Evolutionary conservation across 139 green algal species (phyloP).

Genomic region (Chlorella sp.): DNA sequence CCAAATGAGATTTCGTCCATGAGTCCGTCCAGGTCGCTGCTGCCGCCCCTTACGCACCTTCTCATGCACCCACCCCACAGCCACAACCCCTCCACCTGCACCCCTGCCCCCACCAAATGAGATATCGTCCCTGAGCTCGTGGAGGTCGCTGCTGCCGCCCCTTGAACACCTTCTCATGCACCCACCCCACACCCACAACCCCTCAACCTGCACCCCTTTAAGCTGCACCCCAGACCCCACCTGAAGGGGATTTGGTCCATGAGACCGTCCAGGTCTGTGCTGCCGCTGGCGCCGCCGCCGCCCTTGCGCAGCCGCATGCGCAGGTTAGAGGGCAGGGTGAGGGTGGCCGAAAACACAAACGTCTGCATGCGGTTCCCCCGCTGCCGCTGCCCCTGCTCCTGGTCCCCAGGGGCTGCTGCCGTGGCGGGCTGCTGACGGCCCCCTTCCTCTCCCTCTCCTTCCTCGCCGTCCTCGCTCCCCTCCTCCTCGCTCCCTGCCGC

Average conservation of each 20-base stretch:
- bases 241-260: constrained; percentile 71
- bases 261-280: constrained; percentile 73
- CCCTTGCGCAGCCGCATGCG: constrained; percentile 73
- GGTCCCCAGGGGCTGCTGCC: constrained; percentile 2
- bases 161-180: not conserved
- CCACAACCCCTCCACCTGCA: not conserved
- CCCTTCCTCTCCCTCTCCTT: constrained; percentile 31
- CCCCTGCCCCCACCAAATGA: no score
- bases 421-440: constrained; percentile 23
- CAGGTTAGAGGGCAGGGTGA: constrained; percentile 86
- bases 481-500: constrained; percentile 11
- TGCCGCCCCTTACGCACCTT: no score
- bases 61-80: no score
- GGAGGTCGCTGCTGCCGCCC: not conserved
- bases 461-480: constrained; percentile 28
- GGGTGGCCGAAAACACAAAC: constrained; percentile 96
- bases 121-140: no score
- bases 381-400: not conserved
- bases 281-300: constrained; percentile 70
- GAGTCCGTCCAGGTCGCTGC: no score
- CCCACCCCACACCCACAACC: not conserved
- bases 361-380: constrained; percentile 75
- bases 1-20: no score
- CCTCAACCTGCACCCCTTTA: no score
- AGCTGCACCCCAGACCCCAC: not conserved